Evolutionary conservation across 345 rosid species (phyloP), one percentile per base, ranked within the genome.

Genomic region (Brassica napus): DNA sequence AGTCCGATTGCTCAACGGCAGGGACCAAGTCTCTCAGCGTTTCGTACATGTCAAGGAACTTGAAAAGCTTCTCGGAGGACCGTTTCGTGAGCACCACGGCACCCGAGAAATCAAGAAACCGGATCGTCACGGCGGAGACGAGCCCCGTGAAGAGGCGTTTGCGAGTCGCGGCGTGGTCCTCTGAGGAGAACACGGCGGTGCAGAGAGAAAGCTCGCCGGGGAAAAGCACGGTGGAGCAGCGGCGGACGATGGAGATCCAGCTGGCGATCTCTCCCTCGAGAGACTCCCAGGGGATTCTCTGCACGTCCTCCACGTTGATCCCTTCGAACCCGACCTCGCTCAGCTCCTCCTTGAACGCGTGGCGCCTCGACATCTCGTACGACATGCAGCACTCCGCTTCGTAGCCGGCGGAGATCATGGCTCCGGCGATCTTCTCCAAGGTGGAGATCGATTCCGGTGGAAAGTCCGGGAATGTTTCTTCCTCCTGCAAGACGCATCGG

Each of bases 11-110:
- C 23, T 54, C 59, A 15, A 54, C 59, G 3, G 59, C 59, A 0
- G 59, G 59, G 59, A 54, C 6, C 59, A 54, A 16, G 2, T 54
- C 59, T 1, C 59, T 6, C 1, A 54, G 59, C 59, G 59, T 54
- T 16, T 54, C 59, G 59, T 54, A 54, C 59, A 54, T 54, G 59
- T 54, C 59, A 54, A 54, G 59, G 59, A 54, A 54, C 59, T 54
- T 54, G 59, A 54, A 54, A 6, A 54, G 59, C 23, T 54, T 54
- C 59, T 54, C 59, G 3, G 59, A 54, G 0, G 59, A 54, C 0
- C 59, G 59, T 54, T 54, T 54, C 23, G 59, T 54, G 59, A 54
- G 59, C 59, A 54, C 59, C 59, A 54, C 59, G 23, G 59, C 59
- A 54, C 59, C 59, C 0, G 59, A 54, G 23, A 54, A 54, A 54